A percentile compares a stretch with the other conserved stretches of the same genome.
Evolutionary conservation across 352 stramenopile genomes (phyloP).

Genomic region (Phytophthora constricta): DNA sequence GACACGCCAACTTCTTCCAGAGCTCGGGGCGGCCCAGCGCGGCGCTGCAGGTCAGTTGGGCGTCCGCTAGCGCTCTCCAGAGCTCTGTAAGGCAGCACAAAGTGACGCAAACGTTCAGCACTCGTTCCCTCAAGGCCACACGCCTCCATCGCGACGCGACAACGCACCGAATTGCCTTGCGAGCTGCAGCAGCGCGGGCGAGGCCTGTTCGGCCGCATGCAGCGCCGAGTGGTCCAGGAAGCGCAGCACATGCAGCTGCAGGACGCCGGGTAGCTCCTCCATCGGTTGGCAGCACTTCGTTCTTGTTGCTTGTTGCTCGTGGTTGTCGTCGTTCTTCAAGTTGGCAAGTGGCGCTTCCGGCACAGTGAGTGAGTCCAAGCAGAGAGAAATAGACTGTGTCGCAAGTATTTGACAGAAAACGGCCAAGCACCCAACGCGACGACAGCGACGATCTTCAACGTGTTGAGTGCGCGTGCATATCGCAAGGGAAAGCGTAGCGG

Average conservation of each 20-base stretch:
- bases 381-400: neutral
- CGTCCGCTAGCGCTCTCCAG: slow-evolving; percentile 40
- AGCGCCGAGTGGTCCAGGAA: slow-evolving; percentile 65
- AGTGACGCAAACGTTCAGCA: slow-evolving; percentile 11
- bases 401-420: neutral
- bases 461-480: neutral
- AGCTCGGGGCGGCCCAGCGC: slow-evolving; percentile 11
- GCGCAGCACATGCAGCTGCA: slow-evolving; percentile 59
- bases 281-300: slow-evolving; percentile 19
- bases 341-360: slow-evolving; percentile 28
- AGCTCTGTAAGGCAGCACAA: slow-evolving; percentile 46
- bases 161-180: slow-evolving; percentile 49
- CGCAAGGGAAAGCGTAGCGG: neutral
- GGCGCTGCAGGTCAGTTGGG: slow-evolving; percentile 37
- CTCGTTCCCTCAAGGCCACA: neutral
- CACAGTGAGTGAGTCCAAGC: slow-evolving; percentile 6
- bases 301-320: neutral
- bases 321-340: slow-evolving; percentile 32
- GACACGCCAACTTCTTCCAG: slow-evolving; percentile 64
- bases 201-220: slow-evolving; percentile 59
- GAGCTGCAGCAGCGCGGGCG: slow-evolving; percentile 37
- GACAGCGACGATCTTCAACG: neutral
- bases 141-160: neutral
- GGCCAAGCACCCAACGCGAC: neutral
- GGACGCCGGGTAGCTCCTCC: slow-evolving; percentile 48